A percentile compares a stretch with the other conserved stretches of the same genome.
phyloP scores from a whole-genome alignment of 2,329 filamentous ascomycete species.

The Aspergillus arachidicola region DNA sequence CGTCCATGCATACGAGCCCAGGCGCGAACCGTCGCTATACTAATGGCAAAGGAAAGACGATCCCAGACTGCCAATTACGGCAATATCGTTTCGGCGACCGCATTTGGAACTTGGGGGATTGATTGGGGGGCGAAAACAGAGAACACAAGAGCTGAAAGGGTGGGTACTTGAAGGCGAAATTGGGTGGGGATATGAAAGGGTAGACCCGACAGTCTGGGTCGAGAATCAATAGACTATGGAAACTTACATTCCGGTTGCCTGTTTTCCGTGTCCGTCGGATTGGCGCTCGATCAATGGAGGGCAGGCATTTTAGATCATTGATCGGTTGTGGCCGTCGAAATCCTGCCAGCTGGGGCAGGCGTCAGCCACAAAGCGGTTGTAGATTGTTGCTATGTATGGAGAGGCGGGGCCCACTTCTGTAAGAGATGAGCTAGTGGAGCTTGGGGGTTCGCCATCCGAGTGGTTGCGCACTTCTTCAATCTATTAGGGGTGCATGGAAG shows the following conservation, averaged over 20 bases:
- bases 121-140: neutral
- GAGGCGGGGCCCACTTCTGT: neutral
- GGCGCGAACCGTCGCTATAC: neutral
- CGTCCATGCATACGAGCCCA: neutral
- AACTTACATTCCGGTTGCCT: neutral
- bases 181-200: neutral
- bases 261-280: neutral
- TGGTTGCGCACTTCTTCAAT: neutral
- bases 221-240: neutral
- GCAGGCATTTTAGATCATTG: neutral
- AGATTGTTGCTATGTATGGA: neutral
- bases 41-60: neutral
- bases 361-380: neutral
- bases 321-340: neutral
- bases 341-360: neutral
- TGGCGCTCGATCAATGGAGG: neutral
- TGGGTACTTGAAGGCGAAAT: neutral
- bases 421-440: neutral
- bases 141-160: neutral
- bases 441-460: neutral
- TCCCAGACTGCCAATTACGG: neutral
- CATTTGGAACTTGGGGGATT: neutral
- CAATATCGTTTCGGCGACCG: neutral
- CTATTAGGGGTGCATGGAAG: neutral
- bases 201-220: neutral